Evolutionary conservation across 2,329 filamentous ascomycete genomes (phyloP).

Genomic region (Seiridium unicorne): DNA sequence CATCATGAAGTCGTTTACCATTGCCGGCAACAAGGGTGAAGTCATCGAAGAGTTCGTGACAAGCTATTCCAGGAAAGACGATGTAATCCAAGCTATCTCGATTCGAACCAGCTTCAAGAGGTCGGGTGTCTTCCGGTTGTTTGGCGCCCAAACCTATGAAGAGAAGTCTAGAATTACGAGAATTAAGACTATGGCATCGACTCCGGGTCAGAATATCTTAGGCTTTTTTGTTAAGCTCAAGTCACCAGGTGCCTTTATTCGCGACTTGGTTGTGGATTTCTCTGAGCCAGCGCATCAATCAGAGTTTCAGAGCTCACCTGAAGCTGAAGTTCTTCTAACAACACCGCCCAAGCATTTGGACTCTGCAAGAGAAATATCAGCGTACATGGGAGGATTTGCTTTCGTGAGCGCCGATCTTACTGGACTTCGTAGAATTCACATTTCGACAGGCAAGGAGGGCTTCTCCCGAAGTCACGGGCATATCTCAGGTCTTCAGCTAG

Average conservation of each 20-base stretch:
- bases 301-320: not conserved
- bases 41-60: conserved; percentile 10
- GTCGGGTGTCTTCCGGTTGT: not conserved
- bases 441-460: conserved; percentile 11
- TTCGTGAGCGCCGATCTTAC: conserved; percentile 14
- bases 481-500: conserved; percentile 18
- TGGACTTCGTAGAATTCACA: conserved; percentile 12
- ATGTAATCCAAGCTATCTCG: conserved; percentile 13
- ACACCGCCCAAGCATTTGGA: not conserved
- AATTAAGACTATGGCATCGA: not conserved
- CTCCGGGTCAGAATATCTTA: not conserved
- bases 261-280: conserved; percentile 6
- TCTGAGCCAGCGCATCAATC: not conserved
- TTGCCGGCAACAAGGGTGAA: conserved; percentile 16
- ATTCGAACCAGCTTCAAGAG: not conserved
- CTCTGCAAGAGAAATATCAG: conserved; percentile 12
- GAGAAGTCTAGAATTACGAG: not conserved
- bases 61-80: conserved; percentile 3
- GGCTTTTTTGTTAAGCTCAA: conserved; percentile 13
- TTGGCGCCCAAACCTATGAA: not conserved
- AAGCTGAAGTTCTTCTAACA: not conserved
- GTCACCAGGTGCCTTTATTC: conserved; percentile 10
- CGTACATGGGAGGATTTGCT: conserved; percentile 12
- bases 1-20: conserved; percentile 13
- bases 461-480: not conserved